phyloP scores from a whole-genome alignment of 441 rosid species.

The Jatropha podagrica region DNA sequence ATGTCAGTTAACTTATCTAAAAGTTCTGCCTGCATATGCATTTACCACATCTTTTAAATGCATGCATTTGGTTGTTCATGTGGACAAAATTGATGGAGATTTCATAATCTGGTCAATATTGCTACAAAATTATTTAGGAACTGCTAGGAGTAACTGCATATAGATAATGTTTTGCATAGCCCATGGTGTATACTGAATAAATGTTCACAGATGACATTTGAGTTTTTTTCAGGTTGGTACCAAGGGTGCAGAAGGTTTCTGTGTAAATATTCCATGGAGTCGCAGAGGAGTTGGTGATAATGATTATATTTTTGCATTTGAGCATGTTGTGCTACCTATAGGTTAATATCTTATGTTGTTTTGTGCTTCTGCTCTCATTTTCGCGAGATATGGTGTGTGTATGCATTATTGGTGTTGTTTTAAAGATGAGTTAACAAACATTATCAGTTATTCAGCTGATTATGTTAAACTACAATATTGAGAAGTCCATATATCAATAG shows the following conservation, averaged over 20 bases:
- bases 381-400: neutral
- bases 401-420: conserved; percentile 5
- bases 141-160: neutral
- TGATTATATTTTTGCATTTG: conserved; percentile 89
- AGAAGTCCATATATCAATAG: neutral
- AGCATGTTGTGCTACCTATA: conserved; percentile 87
- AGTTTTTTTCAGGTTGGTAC: conserved; percentile 62
- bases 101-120: neutral
- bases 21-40: neutral
- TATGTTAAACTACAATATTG: neutral
- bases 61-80: neutral
- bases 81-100: neutral
- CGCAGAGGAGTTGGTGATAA: conserved; percentile 91
- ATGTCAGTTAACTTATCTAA: neutral
- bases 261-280: conserved; percentile 96
- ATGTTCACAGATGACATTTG: conserved; percentile 15
- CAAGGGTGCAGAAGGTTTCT: conserved; percentile 88
- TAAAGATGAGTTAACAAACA: neutral
- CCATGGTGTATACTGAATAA: conserved; percentile 8
- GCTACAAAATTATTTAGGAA: neutral
- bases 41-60: neutral
- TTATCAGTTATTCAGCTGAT: neutral
- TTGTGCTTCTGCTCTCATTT: conserved; percentile 13
- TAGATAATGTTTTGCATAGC: conserved; percentile 1
- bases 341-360: conserved; percentile 44